Evolutionary conservation across 495 filamentous ascomycete species (phyloP), one percentile per base, ranked within the genome.

Genomic region (Xylaria longipes): DNA sequence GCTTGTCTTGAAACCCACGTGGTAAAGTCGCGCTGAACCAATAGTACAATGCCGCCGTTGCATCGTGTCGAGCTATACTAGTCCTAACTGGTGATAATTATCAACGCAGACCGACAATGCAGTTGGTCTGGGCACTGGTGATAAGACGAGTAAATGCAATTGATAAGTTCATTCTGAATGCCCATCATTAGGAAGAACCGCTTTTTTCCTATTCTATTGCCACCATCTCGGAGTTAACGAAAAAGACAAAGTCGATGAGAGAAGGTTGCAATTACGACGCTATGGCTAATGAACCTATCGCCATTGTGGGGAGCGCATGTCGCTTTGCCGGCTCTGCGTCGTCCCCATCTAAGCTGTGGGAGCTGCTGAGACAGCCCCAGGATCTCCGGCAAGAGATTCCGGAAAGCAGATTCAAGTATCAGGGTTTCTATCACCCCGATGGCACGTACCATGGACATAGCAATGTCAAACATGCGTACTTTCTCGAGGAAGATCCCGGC

Each of bases 401-500:
- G 2, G 15, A 17, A 1, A n/a, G 0, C 14, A 17, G 56, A 50
- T 68, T 68, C 37, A 68, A 12, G 4, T 11, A 1, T n/a, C 3
- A 39, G n/a, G 60, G 69, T 0, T 56, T 54, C 87, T 88, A 78
- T 88, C 89, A 76, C 76, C 77, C 14, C 1, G 35, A 61, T 37
- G 41, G 67, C 3, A 3, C 54, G 7, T 60, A 48, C 17, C 67
- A 60, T 37, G 67, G 67, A 2, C 52, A 60, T 17, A 69, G 39
- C n/a, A 69, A 69, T 22, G 67, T 69, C 17, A 69, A 87, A 86
- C 52, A 83, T 78, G 9, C 54, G 17, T 69, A 69, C 76, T 80
- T 20, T 70, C 77, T 11, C 82, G 88, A 75, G 84, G 85, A 6
- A 75, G 85, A 87, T 70, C 48, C 83, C 0, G 74, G 70, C n/a